Evolutionary conservation across 495 filamentous ascomycete genomes (phyloP), one percentile per base, ranked within the genome.

Genomic region (Penicillium crystallinum): DNA sequence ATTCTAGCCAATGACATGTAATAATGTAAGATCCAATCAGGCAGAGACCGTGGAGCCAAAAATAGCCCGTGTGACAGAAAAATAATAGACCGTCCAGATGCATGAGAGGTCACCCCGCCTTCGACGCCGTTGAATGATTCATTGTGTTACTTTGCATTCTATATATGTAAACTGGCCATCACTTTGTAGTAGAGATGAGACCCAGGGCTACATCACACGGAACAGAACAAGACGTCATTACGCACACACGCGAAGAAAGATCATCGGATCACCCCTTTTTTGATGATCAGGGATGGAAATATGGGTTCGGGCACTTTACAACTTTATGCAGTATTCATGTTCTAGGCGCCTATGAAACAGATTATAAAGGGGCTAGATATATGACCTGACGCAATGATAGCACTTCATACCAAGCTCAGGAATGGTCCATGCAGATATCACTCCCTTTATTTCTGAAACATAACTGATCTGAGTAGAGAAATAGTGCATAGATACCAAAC

Each of bases 361-460:
- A 22, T 46, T 12, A 18, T n/a, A n/a, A 47, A 8, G 15, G 44
- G 30, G 18, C 9, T 12, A 14, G 27, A 22, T 1, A 33, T 33
- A 33, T 33, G 12, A 33, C 3, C 22, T 45, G 15, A 33, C 15
- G 17, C 11, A 19, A 22, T 9, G 5, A 37, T 18, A 37, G n/a
- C 6, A 6, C n/a, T 36, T 7, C 22, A 12, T 42, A 5, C n/a
- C 30, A 48, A 38, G 46, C 22, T 38, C 45, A 48, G 3, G 8
- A 30, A 48, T 38, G 9, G 46, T 14, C 23, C 15, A 48, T 48
- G 23, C 46, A 25, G 11, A 33, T 21, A 3, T 33, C 18, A 17
- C 15, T n/a, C 40, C 19, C 38, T 34, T 45, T 45, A 45, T 52
- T 43, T 45, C 40, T 52, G 49, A 52, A 45, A 52, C 49, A 17